phyloP scores from a whole-genome alignment of 83 land plant species.

The Thuja plicata region DNA sequence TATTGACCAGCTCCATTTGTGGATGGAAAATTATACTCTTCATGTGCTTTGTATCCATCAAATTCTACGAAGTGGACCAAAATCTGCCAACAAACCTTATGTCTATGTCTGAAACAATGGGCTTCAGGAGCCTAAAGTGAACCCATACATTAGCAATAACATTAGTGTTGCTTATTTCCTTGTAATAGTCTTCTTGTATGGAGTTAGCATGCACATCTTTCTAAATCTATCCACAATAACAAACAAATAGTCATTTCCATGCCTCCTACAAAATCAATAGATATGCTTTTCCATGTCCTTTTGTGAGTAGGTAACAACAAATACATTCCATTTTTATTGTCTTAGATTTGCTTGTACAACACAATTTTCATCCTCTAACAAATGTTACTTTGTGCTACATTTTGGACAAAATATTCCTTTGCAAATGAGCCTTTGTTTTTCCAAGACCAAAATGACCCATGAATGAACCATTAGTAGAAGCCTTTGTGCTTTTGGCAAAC shows the following conservation, averaged over 20 bases:
- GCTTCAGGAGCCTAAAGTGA: background rate
- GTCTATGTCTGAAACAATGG: background rate
- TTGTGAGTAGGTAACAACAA: background rate
- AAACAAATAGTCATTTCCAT: background rate
- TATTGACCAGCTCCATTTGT: background rate
- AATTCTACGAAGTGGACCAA: background rate
- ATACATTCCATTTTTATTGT: background rate
- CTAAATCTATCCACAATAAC: background rate
- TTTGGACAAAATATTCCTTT: no score
- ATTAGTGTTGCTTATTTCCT: background rate
- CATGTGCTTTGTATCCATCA: background rate
- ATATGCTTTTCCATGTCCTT: background rate
- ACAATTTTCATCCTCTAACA: background rate
- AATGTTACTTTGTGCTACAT: no score
- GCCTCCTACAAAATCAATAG: conserved; percentile 2
- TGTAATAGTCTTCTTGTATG: background rate
- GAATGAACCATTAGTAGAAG: no score
- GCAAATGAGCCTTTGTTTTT: no score
- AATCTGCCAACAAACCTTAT: background rate
- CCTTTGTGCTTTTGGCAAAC: no score
- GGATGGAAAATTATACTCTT: background rate
- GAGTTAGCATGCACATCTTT: background rate
- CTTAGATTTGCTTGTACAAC: background rate
- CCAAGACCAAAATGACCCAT: no score
- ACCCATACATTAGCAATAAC: background rate